A percentile compares a stretch with the other conserved stretches of the same genome.
These are phyloP conservation scores for Apocynum venetum DNA, from an alignment of 257 asterid species.

Conservation along the genomic window DNA sequence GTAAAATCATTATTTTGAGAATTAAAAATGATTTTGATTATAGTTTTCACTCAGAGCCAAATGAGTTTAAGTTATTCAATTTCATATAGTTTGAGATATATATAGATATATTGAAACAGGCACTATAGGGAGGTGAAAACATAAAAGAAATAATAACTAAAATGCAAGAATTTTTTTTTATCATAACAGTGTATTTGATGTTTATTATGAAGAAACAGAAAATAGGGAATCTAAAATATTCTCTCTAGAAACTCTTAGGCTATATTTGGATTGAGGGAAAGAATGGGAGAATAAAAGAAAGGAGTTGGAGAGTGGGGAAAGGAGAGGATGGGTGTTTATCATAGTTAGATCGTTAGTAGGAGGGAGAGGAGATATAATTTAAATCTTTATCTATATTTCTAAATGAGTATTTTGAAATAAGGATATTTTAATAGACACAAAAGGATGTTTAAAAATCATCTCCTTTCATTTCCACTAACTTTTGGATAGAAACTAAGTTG, in stretches of 20 bases:
- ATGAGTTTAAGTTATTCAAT: no score
- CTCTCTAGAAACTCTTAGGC: neutral
- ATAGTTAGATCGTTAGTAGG: neutral
- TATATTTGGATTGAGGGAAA: neutral
- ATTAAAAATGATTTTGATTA: no score
- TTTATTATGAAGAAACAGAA: no score
- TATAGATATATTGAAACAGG: no score
- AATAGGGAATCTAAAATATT: neutral
- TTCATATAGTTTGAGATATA: no score
- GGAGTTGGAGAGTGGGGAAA: neutral
- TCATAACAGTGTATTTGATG: no score
- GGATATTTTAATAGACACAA: neutral
- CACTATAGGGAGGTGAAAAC: no score
- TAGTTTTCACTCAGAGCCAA: no score
- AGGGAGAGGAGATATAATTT: neutral
- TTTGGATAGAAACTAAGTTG: neutral
- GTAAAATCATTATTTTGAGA: no score
- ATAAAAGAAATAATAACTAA: no score
- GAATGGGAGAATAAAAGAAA: neutral
- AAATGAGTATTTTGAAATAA: neutral
- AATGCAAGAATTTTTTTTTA: no score
- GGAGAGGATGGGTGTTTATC: neutral
- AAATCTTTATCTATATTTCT: neutral
- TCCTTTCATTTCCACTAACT: neutral
- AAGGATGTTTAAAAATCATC: neutral